Base-by-base conservation (phyloP, 2,329 filamentous ascomycete genomes). In the Stagonosporopsis rhizophila region DNA sequence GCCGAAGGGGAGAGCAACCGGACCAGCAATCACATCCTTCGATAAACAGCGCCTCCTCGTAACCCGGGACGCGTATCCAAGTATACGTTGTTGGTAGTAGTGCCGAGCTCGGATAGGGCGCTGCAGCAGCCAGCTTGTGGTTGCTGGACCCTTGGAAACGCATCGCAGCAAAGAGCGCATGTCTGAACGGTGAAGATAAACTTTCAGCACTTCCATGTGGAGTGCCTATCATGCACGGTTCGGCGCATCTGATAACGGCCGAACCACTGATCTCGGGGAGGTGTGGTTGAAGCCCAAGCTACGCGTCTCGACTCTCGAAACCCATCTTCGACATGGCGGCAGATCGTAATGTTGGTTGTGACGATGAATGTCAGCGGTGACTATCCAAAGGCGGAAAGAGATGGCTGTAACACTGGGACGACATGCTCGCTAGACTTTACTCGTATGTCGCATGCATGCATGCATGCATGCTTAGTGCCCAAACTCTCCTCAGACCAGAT, bases 401-500 rank as follows among this genome's bases (percentile, higher is more conserved):
- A 45, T 45, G 25, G 51, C 37, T 34, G 40, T 38, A 55, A 42
- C 32, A 42, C 51, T 38, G 57, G 59, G 50, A 46, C 38, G 52
- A 48, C 38, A 51, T 45, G 22, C 51, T 65, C 58, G 60, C 60
- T 65, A 56, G 39, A 62, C 56, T 49, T 63, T 61, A 56, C 52
- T 59, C 56, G 61, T 41, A 37, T 23, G 42, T 20, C 58, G 63
- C 60, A 61, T 64, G 57, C 60, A 65, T 42, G 63, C 60, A 61
- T 64, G 57, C 60, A 65, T 42, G 59, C 48, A 56, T 59, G 52
- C 58, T 51, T 56, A 53, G 50, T 35, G 32, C 27, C 32, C 41
- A 44, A 25, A 40, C 30, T 44, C 47, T 55, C 57, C 45, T 53
- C 51, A 48, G 47, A 44, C 56, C 55, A 56, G 51, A 22, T 47